Base-by-base conservation (phyloP, 257 asterid species). In the Petunia secreta region DNA sequence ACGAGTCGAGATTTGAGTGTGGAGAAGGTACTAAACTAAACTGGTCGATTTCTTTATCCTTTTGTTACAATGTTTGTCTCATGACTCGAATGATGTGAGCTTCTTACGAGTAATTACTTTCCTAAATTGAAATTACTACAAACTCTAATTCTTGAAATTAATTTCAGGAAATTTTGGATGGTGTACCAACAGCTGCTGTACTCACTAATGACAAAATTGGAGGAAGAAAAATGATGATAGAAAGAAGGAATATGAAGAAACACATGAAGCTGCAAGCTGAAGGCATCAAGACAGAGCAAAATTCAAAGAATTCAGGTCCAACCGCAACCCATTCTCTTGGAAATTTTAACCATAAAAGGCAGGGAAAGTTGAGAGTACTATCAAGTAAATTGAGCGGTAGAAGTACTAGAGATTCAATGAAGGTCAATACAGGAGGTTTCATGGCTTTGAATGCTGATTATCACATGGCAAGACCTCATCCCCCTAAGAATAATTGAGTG, bases 381-480 rank as follows among this genome's bases (percentile, higher is more conserved):
- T 39, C 8, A 66, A 80, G 38, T 75, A 80, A 75, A 63, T 5
- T 84, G 87, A 81, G 63, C 43, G 57, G 67, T 80, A 82, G 16
- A 77, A 71, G 55, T 71, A 52, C 13, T 55, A 5, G 6, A 6
- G 60, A 63, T 59, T 77, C 14, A 5, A 1, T 34, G 81, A 86
- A 86, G 79, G 79, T 78, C 65, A 86, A 84, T 69, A 39, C 57
- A 73, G 86, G 85, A 0, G 69, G 81, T 78, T 81, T 85, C 36
- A 83, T 85, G 87, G 93, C 88, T 83, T 85, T 89, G 8, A 85
- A 84, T 80, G 86, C 90, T 54, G 97, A 92, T 88, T 92, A 92
- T 86, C 90, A 87, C 44, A 48, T 87, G 54, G 85, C 96, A 15
- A 89, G 79, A 77, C 75, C 90, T 1, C 97, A 92, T 46, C 97